Evolutionary conservation across 305 asterid genomes (phyloP), one percentile per base, ranked within the genome.

Genomic region (Ruellia speciosa): DNA sequence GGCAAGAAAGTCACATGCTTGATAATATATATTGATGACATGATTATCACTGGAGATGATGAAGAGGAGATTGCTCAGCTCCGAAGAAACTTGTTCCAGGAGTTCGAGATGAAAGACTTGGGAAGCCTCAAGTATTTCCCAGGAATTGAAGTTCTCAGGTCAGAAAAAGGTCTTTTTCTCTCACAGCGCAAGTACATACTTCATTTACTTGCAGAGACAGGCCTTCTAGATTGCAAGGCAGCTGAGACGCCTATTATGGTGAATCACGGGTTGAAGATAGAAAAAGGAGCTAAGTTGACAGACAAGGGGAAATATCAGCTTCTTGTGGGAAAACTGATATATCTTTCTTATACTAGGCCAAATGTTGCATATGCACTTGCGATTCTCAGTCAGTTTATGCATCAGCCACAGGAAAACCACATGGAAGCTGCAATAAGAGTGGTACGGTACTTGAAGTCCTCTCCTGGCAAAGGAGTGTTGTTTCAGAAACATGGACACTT

Each of bases 31-130:
- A n/a, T n/a, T n/a, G n/a, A n/a, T n/a, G n/a, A n/a, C n/a, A n/a
- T n/a, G n/a, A n/a, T n/a, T n/a, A n/a, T n/a, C n/a, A n/a, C n/a
- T n/a, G n/a, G n/a, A n/a, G n/a, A n/a, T n/a, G n/a, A n/a, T n/a
- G n/a, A n/a, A n/a, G n/a, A n/a, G n/a, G n/a, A n/a, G n/a, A n/a
- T n/a, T n/a, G n/a, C n/a, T n/a, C n/a, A n/a, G n/a, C n/a, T n/a
- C n/a, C n/a, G n/a, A n/a, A n/a, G n/a, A n/a, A 33, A 33, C 6
- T 33, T 33, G 37, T 33, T 33, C 15, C 51, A 78, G 0, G 55
- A 51, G 6, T 51, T 51, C 17, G 31, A 51, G 14, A 51, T 51
- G 17, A 51, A 51, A 51, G 33, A 16, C 31, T 18, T 51, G 31
- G 55, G 33, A 18, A 24, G n/a, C 33, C 15, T 17, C 33, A 51